Evolutionary conservation across 2,329 filamentous ascomycete genomes (phyloP).

Genomic region (Biscogniauxia marginata): DNA sequence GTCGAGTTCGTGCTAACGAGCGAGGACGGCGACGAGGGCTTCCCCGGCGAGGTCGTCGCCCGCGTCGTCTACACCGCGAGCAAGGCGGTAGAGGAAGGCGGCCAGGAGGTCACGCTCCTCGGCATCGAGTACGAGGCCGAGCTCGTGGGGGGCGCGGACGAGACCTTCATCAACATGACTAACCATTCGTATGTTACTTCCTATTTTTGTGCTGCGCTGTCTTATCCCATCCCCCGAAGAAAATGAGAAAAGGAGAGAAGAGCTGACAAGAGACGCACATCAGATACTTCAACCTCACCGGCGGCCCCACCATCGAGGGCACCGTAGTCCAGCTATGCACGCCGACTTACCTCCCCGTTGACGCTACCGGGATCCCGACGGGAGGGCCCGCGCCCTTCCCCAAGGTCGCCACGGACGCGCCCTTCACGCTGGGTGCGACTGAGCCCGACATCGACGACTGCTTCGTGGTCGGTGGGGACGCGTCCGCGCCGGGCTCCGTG

Average conservation of each 20-base stretch:
- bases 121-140: slow-evolving; percentile 89
- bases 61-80: slow-evolving; percentile 76
- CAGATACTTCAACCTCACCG: slow-evolving; percentile 65
- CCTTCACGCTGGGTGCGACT: slow-evolving; percentile 69
- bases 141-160: slow-evolving; percentile 74
- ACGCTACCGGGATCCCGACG: slow-evolving; percentile 71
- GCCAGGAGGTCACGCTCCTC: slow-evolving; percentile 67
- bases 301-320: slow-evolving; percentile 51
- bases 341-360: slow-evolving; percentile 69
- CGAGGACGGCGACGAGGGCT: slow-evolving; percentile 83
- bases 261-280: neutral
- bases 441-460: slow-evolving; percentile 85
- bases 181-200: slow-evolving; percentile 74
- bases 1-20: slow-evolving; percentile 66
- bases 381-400: slow-evolving; percentile 63
- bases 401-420: slow-evolving; percentile 61
- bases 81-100: slow-evolving; percentile 57
- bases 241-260: neutral
- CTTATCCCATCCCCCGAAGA: neutral
- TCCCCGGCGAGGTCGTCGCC: slow-evolving; percentile 79
- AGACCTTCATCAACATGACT: slow-evolving; percentile 89
- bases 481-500: slow-evolving; percentile 53
- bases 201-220: neutral
- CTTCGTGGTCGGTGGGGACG: slow-evolving; percentile 66
- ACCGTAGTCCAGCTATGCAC: slow-evolving; percentile 66